Base-by-base conservation (phyloP, 1,284 basidiomycete species). In the Melampsora larici-populina region DNA sequence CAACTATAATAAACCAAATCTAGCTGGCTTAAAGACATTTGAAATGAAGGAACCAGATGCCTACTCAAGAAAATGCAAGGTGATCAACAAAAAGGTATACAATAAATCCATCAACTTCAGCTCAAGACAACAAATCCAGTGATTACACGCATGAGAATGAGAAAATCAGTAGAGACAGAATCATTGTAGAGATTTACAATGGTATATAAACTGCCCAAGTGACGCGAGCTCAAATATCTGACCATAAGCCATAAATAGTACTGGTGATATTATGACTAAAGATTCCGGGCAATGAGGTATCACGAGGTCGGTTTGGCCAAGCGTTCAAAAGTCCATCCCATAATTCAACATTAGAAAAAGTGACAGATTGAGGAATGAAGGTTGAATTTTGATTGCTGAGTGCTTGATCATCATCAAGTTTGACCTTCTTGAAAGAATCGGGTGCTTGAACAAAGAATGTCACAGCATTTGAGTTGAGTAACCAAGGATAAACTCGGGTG, bases 401-500 rank as follows among this genome's bases (percentile, higher is more conserved):
- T 31, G 63, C 3, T 40, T 31, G 63, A 31, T 64, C 7, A 11
- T 64, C 63, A 29, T 31, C 21, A 21, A 36, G 6, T 4, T 31
- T 31, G 6, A 43, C 9, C 21, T 26, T 51, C 15, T n/a, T 29
- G 8, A 15, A 46, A n/a, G 11, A 8, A 17, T 64, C 24, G 15
- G 70, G 21, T 21, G 26, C 64, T 66, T 66, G 64, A 49, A 67
- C 63, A n/a, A 74, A 58, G 29, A 43, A 74, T 24, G 48, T 15
- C 4, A 74, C 72, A 9, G 43, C 48, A 49, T 40, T 31, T 24
- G 72, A 74, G 29, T 74, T 40, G 40, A 46, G 31, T 33, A 43
- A 66, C 72, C 72, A 79, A 24, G 79, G 79, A 78, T 83, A 84
- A 15, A 81, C 80, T 18, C 82, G 80, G 26, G 82, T 83, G 9